phyloP scores from a whole-genome alignment of 1,284 basidiomycete species.

The Rhizopogon hawkerae region DNA sequence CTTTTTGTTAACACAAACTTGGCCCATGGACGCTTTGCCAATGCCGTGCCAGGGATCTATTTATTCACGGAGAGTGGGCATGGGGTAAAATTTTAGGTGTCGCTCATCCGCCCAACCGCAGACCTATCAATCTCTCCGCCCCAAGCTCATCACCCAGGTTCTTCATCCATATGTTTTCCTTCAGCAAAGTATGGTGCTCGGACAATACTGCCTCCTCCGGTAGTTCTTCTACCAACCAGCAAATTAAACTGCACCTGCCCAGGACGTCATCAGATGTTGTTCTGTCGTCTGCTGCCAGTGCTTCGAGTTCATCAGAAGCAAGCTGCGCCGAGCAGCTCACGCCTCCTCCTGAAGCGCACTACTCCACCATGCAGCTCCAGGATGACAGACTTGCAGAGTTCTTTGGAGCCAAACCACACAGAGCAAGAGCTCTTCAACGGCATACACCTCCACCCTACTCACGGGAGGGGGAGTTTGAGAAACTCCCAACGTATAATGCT shows the following conservation, averaged over 20 bases:
- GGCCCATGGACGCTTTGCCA: slow-evolving; percentile 3
- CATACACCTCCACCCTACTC: slow-evolving; percentile 22
- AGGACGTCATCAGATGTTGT: slow-evolving; percentile 18
- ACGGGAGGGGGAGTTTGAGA: slow-evolving; percentile 25
- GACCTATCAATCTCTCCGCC: neutral
- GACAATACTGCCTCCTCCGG: neutral
- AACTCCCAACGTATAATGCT: slow-evolving; percentile 19
- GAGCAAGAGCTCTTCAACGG: slow-evolving; percentile 17
- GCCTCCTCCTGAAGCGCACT: slow-evolving; percentile 18
- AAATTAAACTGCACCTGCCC: slow-evolving; percentile 18
- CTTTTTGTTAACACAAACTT: slow-evolving; percentile 8
- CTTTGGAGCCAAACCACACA: slow-evolving; percentile 22
- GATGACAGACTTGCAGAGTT: slow-evolving; percentile 26
- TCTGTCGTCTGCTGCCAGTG: neutral
- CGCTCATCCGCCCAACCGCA: neutral
- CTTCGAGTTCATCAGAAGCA: slow-evolving; percentile 10
- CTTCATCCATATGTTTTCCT: slow-evolving; percentile 11
- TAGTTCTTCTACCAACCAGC: slow-evolving; percentile 14
- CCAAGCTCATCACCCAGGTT: neutral
- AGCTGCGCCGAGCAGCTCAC: slow-evolving; percentile 11
- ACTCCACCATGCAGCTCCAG: slow-evolving; percentile 19
- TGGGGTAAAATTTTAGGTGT: neutral
- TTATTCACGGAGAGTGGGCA: neutral
- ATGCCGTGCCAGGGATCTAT: neutral
- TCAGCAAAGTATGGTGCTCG: slow-evolving; percentile 8